Conservation (phyloP, 2,329 filamentous ascomycete species). For the Aureobasidium leucospermi region DNA sequence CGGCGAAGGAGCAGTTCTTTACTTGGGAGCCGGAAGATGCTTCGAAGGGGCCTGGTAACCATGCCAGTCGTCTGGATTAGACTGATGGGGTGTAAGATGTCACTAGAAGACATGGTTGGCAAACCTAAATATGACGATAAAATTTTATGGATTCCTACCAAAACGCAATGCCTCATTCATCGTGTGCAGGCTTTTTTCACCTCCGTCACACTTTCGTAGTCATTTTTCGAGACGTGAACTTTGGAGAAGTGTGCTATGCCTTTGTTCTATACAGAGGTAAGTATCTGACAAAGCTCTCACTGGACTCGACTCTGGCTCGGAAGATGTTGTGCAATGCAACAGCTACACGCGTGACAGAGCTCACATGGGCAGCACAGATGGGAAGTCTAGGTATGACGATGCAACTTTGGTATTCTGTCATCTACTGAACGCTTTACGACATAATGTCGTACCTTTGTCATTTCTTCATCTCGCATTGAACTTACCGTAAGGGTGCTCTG, state of each 20-base stretch:
- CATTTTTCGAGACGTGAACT: no score
- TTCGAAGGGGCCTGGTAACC: conserved; percentile 5
- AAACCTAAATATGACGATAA: background rate
- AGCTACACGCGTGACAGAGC: no score
- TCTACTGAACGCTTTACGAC: background rate
- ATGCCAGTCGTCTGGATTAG: conserved; percentile 5
- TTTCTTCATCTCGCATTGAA: background rate
- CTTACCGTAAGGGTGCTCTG: no score
- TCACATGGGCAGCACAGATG: no score
- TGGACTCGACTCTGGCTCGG: no score
- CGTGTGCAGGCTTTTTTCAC: no score
- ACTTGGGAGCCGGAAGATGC: conserved; percentile 15
- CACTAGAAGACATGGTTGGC: background rate
- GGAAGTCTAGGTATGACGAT: background rate
- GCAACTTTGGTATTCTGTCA: background rate
- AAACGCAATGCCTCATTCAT: no score
- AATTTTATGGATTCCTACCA: background rate
- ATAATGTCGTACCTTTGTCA: background rate
- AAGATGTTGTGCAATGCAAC: no score
- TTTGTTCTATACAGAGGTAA: no score
- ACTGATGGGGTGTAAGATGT: background rate
- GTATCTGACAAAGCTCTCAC: no score
- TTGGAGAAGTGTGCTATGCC: no score
- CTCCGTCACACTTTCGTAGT: no score
- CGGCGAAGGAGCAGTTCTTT: conserved; percentile 13